These are phyloP conservation scores for Pyrus bretschneideri DNA, from an alignment of 306 rosid species.

Conservation along the genomic window DNA sequence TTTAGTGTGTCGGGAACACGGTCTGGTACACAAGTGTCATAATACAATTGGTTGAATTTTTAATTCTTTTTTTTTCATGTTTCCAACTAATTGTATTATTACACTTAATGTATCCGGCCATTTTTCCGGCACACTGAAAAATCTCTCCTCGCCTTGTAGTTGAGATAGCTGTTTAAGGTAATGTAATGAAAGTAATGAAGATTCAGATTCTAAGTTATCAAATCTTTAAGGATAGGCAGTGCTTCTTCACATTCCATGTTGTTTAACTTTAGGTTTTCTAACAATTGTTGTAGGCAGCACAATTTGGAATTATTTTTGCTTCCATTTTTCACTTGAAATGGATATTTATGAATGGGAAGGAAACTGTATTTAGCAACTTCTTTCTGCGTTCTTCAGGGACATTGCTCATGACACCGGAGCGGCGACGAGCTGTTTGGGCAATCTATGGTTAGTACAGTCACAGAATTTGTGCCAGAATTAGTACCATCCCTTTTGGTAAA, in stretches of 20 bases:
- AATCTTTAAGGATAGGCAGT: not conserved
- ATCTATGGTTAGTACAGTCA: constrained; percentile 60
- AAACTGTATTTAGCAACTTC: not conserved
- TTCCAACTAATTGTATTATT: too few relatives aligned
- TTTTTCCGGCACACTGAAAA: too few relatives aligned
- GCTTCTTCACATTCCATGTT: not conserved
- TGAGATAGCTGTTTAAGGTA: not conserved
- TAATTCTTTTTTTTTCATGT: too few relatives aligned
- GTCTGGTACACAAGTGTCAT: too few relatives aligned
- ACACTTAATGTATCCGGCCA: fast-evolving
- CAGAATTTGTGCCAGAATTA: not conserved
- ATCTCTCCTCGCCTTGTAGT: too few relatives aligned
- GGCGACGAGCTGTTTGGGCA: constrained; percentile 89
- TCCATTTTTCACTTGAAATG: not conserved
- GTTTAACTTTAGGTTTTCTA: not conserved
- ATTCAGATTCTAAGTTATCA: not conserved
- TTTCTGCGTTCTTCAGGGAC: constrained; percentile 56
- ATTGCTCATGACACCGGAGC: constrained; percentile 79
- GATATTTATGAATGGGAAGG: not conserved
- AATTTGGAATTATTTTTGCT: not conserved
- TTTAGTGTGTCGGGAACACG: too few relatives aligned
- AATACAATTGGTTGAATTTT: too few relatives aligned
- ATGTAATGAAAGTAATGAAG: not conserved
- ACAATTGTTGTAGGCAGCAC: not conserved
- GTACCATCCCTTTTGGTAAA: not conserved